A percentile compares a stretch with the other conserved stretches of the same genome.
phyloP scores from a whole-genome alignment of 495 filamentous ascomycete species.

The Podospora fimiseda region DNA sequence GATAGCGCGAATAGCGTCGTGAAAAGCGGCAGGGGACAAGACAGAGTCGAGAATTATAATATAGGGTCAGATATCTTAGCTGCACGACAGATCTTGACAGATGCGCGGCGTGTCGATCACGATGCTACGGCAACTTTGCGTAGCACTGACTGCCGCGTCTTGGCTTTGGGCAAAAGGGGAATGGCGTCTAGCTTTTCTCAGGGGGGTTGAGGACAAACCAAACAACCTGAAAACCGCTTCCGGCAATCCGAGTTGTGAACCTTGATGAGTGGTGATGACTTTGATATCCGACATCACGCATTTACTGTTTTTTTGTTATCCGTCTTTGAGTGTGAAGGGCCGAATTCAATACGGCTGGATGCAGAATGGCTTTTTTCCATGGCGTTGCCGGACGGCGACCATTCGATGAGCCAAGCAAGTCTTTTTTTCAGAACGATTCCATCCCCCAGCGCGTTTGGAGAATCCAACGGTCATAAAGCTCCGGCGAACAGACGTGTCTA shows the following conservation, averaged over 20 bases:
- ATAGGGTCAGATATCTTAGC: conserved; percentile 7
- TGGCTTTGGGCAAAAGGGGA: conserved; percentile 12
- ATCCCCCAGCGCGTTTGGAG: background rate
- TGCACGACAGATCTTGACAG: conserved; percentile 35
- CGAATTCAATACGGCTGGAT: conserved; percentile 19
- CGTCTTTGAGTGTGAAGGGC: conserved; percentile 14
- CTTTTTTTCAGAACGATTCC: background rate
- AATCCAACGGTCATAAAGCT: background rate
- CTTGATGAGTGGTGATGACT: conserved; percentile 3
- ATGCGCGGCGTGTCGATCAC: conserved; percentile 30
- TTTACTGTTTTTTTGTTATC: no score
- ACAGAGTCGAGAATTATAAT: background rate
- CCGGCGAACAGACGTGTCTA: conserved; percentile 3
- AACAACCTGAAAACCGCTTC: background rate
- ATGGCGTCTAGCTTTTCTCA: conserved; percentile 1
- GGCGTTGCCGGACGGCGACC: conserved; percentile 11
- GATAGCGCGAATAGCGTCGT: background rate
- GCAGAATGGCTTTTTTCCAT: conserved; percentile 19
- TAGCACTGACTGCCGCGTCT: conserved; percentile 12
- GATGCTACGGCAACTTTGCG: conserved; percentile 25
- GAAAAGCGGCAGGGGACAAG: background rate
- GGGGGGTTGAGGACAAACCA: conserved; percentile 3
- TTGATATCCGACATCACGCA: no score
- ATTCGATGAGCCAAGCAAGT: conserved; percentile 1
- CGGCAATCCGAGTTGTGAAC: conserved; percentile 7